Percentiles rank a stretch among this genome's conserved stretches.
Evolutionary conservation across 331 rosid genomes (phyloP).

Genomic region (Quercus phellos): DNA sequence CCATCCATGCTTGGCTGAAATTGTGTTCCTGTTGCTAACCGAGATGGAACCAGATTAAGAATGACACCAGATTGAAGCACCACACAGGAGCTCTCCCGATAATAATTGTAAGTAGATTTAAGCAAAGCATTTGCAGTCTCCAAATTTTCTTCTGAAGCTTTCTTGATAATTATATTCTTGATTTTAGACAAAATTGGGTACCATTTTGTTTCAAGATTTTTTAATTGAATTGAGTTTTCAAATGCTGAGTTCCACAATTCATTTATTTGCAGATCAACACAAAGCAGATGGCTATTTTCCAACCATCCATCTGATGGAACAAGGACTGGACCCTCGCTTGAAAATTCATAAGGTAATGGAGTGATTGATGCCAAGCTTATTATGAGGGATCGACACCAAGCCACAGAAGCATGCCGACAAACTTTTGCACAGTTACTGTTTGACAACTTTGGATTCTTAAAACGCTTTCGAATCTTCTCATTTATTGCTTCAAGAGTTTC

Average conservation of each 20-base stretch:
- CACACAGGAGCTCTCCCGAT: slow-evolving; percentile 85
- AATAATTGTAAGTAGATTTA: slow-evolving; percentile 75
- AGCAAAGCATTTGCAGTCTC: slow-evolving; percentile 80
- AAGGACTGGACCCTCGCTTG: slow-evolving; percentile 42
- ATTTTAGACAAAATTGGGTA: slow-evolving; percentile 50
- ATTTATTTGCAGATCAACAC: slow-evolving; percentile 65
- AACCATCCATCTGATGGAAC: slow-evolving; percentile 42
- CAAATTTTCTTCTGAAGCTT: slow-evolving; percentile 64
- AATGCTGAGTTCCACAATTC: slow-evolving; percentile 80
- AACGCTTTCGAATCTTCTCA: slow-evolving; percentile 93
- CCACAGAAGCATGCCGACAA: slow-evolving; percentile 86
- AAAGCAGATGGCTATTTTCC: slow-evolving; percentile 65
- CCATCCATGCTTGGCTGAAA: slow-evolving; percentile 52
- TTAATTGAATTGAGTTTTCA: slow-evolving; percentile 53
- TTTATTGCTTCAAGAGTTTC: slow-evolving; percentile 90
- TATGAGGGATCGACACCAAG: slow-evolving; percentile 89
- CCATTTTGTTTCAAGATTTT: slow-evolving; percentile 67
- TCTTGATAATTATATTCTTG: slow-evolving; percentile 41
- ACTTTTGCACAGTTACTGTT: slow-evolving; percentile 71
- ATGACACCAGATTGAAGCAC: slow-evolving; percentile 71
- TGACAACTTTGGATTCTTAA: slow-evolving; percentile 81
- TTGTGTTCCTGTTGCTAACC: slow-evolving; percentile 47
- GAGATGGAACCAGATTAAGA: slow-evolving; percentile 58
- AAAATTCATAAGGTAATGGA: slow-evolving; percentile 39
- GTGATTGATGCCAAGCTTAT: slow-evolving; percentile 73